Evolutionary conservation across 306 rosid genomes (phyloP).

Genomic region (Gleditsia sinensis): DNA sequence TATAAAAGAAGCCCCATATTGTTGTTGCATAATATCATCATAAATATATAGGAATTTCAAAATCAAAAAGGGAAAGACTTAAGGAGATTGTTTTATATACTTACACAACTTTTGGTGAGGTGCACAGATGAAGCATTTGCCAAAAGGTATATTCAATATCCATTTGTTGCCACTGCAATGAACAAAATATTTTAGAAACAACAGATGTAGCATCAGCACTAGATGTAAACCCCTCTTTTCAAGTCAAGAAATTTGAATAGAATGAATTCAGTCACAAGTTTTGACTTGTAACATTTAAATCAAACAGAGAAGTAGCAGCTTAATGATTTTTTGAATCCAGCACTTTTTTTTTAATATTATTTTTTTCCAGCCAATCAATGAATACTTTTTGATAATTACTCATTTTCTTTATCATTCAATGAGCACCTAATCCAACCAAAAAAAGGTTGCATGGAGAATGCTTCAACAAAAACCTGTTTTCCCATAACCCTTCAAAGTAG

Average conservation of each 20-base stretch:
- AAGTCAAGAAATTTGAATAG: not conserved
- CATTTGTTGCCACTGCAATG: constrained; percentile 98
- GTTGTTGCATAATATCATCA: constrained; percentile 12
- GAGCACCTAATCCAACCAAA: not conserved
- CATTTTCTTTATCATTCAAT: not conserved
- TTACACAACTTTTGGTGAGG: constrained; percentile 99
- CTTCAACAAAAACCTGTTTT: not conserved
- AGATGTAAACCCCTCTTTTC: not conserved
- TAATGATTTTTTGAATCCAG: not conserved
- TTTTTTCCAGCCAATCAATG: too few relatives aligned
- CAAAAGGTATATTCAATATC: constrained; percentile 97
- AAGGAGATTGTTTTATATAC: constrained; percentile 30
- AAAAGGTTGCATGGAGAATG: not conserved
- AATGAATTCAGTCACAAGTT: not conserved
- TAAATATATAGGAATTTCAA: constrained; percentile 4
- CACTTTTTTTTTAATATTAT: too few relatives aligned
- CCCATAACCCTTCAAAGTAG: not conserved
- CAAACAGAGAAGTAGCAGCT: not conserved
- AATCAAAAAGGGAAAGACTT: constrained; percentile 9
- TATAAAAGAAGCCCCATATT: not conserved
- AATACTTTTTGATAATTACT: not conserved
- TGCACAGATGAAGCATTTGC: constrained; percentile 99
- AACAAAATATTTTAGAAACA: too few relatives aligned
- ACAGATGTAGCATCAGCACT: not conserved
- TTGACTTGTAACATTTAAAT: not conserved